Base-by-base conservation (phyloP, 1,284 basidiomycete species). In the Afroboletus lepidellus region DNA sequence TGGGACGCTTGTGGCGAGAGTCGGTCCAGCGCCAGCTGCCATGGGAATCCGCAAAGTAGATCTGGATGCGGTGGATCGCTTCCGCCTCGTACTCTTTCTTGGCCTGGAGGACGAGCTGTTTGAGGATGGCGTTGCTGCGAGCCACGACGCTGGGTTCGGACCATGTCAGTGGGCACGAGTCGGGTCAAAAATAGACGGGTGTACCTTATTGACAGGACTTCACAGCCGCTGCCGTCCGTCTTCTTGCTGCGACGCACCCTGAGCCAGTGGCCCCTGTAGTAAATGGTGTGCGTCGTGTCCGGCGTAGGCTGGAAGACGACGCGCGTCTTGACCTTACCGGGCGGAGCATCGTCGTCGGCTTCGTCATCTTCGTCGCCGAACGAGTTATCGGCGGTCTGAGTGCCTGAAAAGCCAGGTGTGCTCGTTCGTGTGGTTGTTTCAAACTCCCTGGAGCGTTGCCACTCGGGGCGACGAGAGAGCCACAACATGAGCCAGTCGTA, bases 401-500 rank as follows among this genome's bases (percentile, higher is more conserved):
- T 74, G 60, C 74, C 69, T 46, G 62, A 77, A 73, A 71, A 80
- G 60, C 69, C 82, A 49, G 71, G 80, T 51, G 67, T 80, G 27
- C 75, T 73, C 3, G 82, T 78, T 36, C 86, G 81, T 11, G 88
- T 90, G 11, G 88, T 91, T 1, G 88, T 90, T 72, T 91, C 88
- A 57, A 91, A 90, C 69, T 91, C 88, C 50, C 88, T 80, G 12
- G 87, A 89, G 41, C 87, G 83, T 63, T 90, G 87, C 87, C 88
- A 90, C 69, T 90, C 87, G 43, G 88, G 87, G 42, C 84, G 77
- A 47, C 85, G 81, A 41, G 85, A 86, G 47, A 90, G 81, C 87
- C 87, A 90, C 33, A 89, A 77, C 85, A 90, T 90, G 46, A 90
- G 76, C 82, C 87, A 90, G 70, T 90, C 88, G 61, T 90, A 90